Evolutionary conservation across 345 rosid genomes (phyloP).

Genomic region (Punica granatum): DNA sequence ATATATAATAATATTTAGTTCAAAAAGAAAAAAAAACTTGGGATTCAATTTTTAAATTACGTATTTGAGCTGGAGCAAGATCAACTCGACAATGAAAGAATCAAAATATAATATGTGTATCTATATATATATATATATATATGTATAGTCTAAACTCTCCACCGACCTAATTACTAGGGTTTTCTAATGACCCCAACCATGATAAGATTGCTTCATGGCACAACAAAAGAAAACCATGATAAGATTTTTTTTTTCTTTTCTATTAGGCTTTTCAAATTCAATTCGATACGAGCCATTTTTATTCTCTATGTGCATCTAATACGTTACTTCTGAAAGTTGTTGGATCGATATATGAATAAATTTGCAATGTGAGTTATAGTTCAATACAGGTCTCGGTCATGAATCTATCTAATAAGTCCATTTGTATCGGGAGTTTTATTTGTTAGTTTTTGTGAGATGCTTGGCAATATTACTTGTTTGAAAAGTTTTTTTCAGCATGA

Average conservation of each 20-base stretch:
- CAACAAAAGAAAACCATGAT: no score
- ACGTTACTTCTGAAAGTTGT: neutral
- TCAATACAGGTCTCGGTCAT: no score
- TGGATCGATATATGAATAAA: neutral
- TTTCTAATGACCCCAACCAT: neutral
- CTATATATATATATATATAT: no score
- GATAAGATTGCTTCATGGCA: no score
- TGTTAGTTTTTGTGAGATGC: no score
- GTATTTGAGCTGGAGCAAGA: conserved; percentile 41
- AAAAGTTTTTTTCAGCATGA: no score
- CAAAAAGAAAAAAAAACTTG: neutral
- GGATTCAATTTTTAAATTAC: conserved; percentile 9
- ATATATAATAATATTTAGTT: no score
- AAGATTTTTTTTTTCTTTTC: neutral
- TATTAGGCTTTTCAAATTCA: neutral
- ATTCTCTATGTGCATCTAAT: neutral
- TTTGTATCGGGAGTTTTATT: neutral
- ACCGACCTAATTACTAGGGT: neutral
- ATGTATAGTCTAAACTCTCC: neutral
- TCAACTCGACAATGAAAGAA: conserved; percentile 17
- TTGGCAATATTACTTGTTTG: neutral
- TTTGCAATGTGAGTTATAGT: neutral
- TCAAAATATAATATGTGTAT: conserved; percentile 23
- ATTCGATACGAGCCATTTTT: neutral
- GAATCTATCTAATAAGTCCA: no score